Evolutionary conservation across 148 eudicot genomes (phyloP), one percentile per base, ranked within the genome.

Genomic region (Amaranthus palmeri): DNA sequence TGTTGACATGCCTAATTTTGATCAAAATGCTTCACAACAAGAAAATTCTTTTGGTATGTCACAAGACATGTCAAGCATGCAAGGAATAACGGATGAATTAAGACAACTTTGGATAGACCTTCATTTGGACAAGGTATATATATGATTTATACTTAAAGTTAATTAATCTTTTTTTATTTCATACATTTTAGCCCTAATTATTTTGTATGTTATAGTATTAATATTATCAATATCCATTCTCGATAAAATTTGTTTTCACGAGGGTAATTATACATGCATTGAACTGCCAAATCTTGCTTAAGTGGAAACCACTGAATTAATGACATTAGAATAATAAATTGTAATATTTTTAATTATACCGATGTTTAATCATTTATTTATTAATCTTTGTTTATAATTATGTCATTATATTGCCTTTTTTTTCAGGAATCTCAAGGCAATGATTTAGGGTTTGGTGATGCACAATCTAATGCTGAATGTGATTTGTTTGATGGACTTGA

Each of bases 51-150:
- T 77, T 65, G 66, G 65, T 46, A 43, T 54, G 15, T 49, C 79
- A 54, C 70, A 76, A 41, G 70, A 71, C 9, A 50, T 70, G n/a
- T 12, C 65, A 42, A 73, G 10, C 62, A 12, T 69, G 41, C 3
- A 18, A 8, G 45, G 63, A 5, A 50, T 60, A 58, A 12, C 11
- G 7, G 74, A 71, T 11, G 74, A 70, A 36, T 59, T 71, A 40
- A 71, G 55, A 56, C 25, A 71, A 49, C 8, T 71, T 47, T 65
- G 66, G 48, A 47, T 59, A 5, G 66, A 71, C 10, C 0, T 71
- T 12, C 56, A 46, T 8, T 10, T 12, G 13, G 71, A 66, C 10
- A 70, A 74, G 77, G 77, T 74, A 74, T 2, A n/a, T n/a, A 25
- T 25, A 25, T 25, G 36, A 70, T 2, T 15, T 25, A 25, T 14